These are phyloP conservation scores for Tremella fuciformis DNA, from an alignment of 768 basidiomycete species.

Conservation along the genomic window DNA sequence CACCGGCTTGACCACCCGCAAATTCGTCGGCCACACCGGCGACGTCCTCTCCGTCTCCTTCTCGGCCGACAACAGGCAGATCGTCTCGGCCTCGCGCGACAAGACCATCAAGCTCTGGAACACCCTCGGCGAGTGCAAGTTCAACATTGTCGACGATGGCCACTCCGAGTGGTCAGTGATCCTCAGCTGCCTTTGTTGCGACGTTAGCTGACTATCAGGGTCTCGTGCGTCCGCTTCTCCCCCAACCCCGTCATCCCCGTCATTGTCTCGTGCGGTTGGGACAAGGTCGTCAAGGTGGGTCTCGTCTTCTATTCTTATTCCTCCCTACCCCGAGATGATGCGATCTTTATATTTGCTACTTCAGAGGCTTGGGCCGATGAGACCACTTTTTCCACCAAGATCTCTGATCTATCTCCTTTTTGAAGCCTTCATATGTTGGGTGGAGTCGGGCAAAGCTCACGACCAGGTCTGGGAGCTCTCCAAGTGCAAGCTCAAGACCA, in stretches of 20 bases:
- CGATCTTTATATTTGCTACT: slow-evolving; percentile 79
- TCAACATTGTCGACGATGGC: slow-evolving; percentile 97
- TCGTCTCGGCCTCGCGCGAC: slow-evolving; percentile 97
- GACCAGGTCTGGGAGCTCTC: slow-evolving; percentile 96
- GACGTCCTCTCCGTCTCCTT: slow-evolving; percentile 99
- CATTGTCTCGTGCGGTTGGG: slow-evolving; percentile 99
- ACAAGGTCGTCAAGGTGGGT: slow-evolving; percentile 98
- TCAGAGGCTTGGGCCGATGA: slow-evolving; percentile 74
- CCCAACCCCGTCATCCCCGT: slow-evolving; percentile 96
- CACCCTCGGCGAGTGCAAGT: slow-evolving; percentile 99
- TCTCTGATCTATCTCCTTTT: slow-evolving; percentile 60
- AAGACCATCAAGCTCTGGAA: slow-evolving; percentile 99
- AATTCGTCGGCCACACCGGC: slow-evolving; percentile 95
- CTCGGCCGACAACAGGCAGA: slow-evolving; percentile 99
- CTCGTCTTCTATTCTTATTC: slow-evolving; percentile 17
- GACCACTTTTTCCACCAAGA: slow-evolving; percentile 74
- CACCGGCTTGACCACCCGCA: slow-evolving; percentile 90
- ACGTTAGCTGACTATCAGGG: slow-evolving; percentile 58
- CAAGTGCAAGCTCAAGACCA: slow-evolving; percentile 99
- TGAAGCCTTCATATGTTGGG: slow-evolving; percentile 6
- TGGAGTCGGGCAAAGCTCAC: slow-evolving; percentile 3
- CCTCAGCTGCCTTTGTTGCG: background rate
- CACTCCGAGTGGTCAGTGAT: slow-evolving; percentile 78
- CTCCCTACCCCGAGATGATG: slow-evolving; percentile 52
- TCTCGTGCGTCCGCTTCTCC: slow-evolving; percentile 98